These are phyloP conservation scores for Candida stauntonica DNA, from an alignment of 805 yeast species.

Conservation along the genomic window DNA sequence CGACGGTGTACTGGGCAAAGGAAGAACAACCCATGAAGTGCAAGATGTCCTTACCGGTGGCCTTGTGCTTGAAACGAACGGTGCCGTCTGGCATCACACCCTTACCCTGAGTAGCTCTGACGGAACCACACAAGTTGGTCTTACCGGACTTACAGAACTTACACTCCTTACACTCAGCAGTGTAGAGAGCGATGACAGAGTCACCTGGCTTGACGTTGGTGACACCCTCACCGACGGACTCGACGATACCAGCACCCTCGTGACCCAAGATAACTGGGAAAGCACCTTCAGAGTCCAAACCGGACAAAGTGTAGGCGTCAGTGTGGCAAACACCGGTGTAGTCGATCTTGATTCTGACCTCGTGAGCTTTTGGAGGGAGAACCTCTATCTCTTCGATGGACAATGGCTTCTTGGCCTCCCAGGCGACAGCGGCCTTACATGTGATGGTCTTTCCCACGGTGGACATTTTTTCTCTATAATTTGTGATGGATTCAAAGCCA, in stretches of 20 bases:
- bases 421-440: conserved; percentile 96
- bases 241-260: conserved; percentile 98
- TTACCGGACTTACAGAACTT: conserved; percentile 93
- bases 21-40: conserved; percentile 99
- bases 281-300: conserved; percentile 93
- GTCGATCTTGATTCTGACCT: conserved; percentile 84
- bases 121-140: conserved; percentile 93
- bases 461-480: conserved; percentile 16
- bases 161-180: conserved; percentile 95
- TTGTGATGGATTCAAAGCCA: too few relatives aligned
- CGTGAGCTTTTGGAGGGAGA: conserved; percentile 93
- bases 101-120: conserved; percentile 96
- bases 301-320: conserved; percentile 94
- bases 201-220: conserved; percentile 89
- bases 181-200: conserved; percentile 88
- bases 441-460: conserved; percentile 46
- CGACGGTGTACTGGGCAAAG: conserved; percentile 95
- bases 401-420: conserved; percentile 88
- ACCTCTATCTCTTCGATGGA: conserved; percentile 85
- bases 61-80: conserved; percentile 68
- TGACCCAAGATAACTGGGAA: conserved; percentile 94
- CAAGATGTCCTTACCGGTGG: conserved; percentile 73
- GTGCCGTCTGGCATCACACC: conserved; percentile 99
- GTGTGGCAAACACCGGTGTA: conserved; percentile 98
- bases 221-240: conserved; percentile 92